Evolutionary conservation across 2,329 filamentous ascomycete species (phyloP), one percentile per base, ranked within the genome.

Genomic region (Elsinoe fawcettii): DNA sequence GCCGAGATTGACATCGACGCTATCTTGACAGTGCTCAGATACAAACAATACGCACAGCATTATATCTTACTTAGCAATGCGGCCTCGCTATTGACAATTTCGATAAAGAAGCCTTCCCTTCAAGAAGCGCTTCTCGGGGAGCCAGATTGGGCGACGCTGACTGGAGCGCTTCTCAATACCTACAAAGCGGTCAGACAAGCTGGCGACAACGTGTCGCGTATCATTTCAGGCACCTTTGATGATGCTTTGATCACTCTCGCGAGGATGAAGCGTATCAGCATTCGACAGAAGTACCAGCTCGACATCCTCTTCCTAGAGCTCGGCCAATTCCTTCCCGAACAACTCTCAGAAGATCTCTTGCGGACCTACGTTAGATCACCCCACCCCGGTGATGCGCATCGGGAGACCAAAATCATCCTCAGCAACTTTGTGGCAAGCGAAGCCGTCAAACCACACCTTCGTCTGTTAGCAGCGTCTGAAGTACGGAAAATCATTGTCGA

Each of bases 201-300:
- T 7, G 54, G 54, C 6, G 27, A 47, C 14, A 41, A 18, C n/a
- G 20, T 37, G 9, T 3, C 16, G 5, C 16, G 18, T 12, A 14
- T 23, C 11, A 34, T 22, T 9, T 25, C 23, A n/a, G 11, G 22
- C 14, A 22, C 14, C n/a, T 27, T 56, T n/a, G 54, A 56, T 7
- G 18, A 25, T 12, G 54, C 30, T n/a, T 14, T 56, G 16, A 16
- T 22, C 25, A 46, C 23, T 16, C 43, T 56, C 2, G 36, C 46
- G 7, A 36, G 23, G 11, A 18, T 56, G 11, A 39, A 56, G 16
- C 18, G 16, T 23, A 12, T 56, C 27, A 46, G 37, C n/a, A 30
- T 46, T 20, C 22, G 41, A 34, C 54, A 56, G 22, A 56, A 27
- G 23, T 56, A 56, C 32, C 54, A 56, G 11, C 27, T 56, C 14